These are phyloP conservation scores for Thalia dealbata DNA, from an alignment of 176 grass and related monocot genomes.

Conservation along the genomic window DNA sequence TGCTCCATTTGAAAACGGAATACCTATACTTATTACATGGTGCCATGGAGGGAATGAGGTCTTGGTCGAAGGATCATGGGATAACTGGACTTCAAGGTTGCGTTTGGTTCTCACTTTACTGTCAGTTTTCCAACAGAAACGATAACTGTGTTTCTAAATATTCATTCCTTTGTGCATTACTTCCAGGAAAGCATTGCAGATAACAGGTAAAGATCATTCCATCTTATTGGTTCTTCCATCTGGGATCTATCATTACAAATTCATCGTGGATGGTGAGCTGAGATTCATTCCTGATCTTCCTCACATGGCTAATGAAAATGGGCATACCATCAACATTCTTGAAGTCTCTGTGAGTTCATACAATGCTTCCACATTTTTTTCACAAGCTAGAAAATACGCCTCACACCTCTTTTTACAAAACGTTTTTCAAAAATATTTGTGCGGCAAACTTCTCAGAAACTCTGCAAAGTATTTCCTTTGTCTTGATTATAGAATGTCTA, in stretches of 20 bases:
- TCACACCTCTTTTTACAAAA: too few relatives aligned
- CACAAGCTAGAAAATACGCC: not conserved
- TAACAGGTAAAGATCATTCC: constrained; percentile 82
- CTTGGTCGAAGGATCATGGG: constrained; percentile 85
- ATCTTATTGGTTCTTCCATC: constrained; percentile 79
- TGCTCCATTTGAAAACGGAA: constrained; percentile 32
- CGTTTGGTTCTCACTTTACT: not conserved
- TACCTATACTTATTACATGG: constrained; percentile 79
- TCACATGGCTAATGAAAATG: constrained; percentile 55
- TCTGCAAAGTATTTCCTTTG: too few relatives aligned
- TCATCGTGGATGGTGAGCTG: constrained; percentile 77
- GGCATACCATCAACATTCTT: constrained; percentile 66
- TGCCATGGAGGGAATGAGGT: constrained; percentile 65
- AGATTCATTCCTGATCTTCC: constrained; percentile 71
- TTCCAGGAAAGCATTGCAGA: constrained; percentile 69
- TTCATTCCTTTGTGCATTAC: constrained; percentile 39
- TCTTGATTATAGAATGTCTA: too few relatives aligned
- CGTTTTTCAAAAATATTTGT: too few relatives aligned
- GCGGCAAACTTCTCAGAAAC: too few relatives aligned
- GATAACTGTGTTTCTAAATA: too few relatives aligned
- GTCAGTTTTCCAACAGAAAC: too few relatives aligned
- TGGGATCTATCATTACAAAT: constrained; percentile 80
- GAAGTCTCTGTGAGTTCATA: constrained; percentile 79
- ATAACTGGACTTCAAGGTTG: constrained; percentile 84
- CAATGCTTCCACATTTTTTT: not conserved